Evolutionary conservation across 225 moss, liverwort and hornwort genomes (phyloP).

Genomic region (Sphagnum contortum): DNA sequence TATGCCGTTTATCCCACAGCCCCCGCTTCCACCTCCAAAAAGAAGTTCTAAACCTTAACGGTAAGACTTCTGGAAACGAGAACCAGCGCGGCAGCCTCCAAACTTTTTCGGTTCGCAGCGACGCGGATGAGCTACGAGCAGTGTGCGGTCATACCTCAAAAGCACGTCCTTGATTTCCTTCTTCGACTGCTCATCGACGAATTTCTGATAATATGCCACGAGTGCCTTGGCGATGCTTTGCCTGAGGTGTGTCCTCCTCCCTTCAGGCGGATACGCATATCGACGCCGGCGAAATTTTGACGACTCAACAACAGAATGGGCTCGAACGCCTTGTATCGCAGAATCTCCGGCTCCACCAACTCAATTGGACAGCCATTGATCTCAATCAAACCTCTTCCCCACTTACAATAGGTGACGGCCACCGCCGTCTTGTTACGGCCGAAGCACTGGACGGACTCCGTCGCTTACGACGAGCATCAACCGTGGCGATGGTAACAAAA

Average conservation of each 20-base stretch:
- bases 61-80: neutral
- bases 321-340: slow-evolving; percentile 1
- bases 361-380: neutral
- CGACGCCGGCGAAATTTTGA: neutral
- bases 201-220: neutral
- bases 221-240: neutral
- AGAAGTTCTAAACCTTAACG: neutral
- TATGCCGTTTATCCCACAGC: no score
- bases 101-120: slow-evolving; percentile 1
- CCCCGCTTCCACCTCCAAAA: no score
- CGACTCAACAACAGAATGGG: neutral
- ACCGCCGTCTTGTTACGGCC: neutral
- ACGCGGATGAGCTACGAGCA: neutral
- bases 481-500: no score
- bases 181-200: neutral
- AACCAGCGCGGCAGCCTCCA: neutral
- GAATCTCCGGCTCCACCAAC: neutral
- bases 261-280: neutral
- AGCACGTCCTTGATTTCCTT: neutral
- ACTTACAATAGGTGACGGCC: neutral
- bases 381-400: neutral
- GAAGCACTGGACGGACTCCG: neutral
- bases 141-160: neutral
- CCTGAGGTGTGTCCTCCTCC: neutral
- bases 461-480: neutral